Evolutionary conservation across 345 rosid genomes (phyloP).

Genomic region (Crucihimalaya himalaica): DNA sequence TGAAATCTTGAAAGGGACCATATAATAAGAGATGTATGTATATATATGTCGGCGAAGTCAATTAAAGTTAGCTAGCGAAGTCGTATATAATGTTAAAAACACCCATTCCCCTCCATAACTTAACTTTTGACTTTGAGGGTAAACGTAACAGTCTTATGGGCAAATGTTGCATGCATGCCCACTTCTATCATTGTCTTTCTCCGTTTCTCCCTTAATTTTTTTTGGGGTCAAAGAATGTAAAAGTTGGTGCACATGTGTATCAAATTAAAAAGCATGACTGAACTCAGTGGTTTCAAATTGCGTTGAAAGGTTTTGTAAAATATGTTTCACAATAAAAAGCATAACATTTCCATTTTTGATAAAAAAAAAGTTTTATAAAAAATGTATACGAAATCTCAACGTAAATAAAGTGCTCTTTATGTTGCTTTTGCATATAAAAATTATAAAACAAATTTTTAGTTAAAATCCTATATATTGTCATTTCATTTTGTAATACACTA

Average conservation of each 20-base stretch:
- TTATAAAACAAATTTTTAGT: neutral
- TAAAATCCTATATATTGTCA: neutral
- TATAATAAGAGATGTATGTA: neutral
- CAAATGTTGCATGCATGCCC: slow-evolving; percentile 33
- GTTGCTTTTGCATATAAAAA: neutral
- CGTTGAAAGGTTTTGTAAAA: neutral
- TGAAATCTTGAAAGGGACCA: slow-evolving; percentile 7
- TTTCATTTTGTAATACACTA: neutral
- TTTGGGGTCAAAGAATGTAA: slow-evolving; percentile 7
- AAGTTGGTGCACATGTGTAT: neutral
- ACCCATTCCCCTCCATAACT: slow-evolving; percentile 34
- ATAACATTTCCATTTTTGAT: neutral
- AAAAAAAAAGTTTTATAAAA: neutral
- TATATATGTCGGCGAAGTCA: slow-evolving; percentile 35
- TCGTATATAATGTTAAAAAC: slow-evolving; percentile 8
- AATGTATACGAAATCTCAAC: neutral
- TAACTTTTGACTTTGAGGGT: slow-evolving; percentile 32
- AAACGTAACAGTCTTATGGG: slow-evolving; percentile 25
- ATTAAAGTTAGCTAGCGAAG: slow-evolving; percentile 13
- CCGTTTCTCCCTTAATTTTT: neutral
- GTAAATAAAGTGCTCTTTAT: neutral
- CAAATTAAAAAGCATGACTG: slow-evolving; percentile 9
- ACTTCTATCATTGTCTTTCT: slow-evolving; percentile 10
- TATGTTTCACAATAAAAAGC: neutral
- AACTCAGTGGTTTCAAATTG: neutral